Evolutionary conservation across 1,284 basidiomycete species (phyloP).

Genomic region (Athelia psychrophila): DNA sequence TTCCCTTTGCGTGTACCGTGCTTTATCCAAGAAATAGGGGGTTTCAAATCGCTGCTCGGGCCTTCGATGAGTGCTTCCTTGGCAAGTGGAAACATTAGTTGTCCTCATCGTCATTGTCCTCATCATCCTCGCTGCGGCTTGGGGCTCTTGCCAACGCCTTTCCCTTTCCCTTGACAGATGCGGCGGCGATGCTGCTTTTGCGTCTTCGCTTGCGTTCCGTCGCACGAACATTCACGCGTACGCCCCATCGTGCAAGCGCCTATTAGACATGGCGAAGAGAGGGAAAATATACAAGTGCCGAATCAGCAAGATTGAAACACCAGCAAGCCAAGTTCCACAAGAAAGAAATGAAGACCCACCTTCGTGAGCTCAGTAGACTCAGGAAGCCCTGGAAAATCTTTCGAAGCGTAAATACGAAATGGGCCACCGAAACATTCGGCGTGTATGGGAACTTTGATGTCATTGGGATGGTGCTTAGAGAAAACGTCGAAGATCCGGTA

Average conservation of each 20-base stretch:
- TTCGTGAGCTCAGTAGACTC: conserved; percentile 41
- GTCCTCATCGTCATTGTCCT: no score
- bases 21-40: no score
- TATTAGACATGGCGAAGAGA: neutral
- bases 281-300: no score
- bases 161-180: conserved; percentile 2
- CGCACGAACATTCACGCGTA: neutral
- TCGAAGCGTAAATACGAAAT: conserved; percentile 40
- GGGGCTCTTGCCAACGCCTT: neutral
- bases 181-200: conserved; percentile 18
- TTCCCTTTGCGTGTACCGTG: no score
- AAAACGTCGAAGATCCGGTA: conserved; percentile 70
- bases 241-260: neutral
- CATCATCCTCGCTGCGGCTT: no score
- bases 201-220: neutral
- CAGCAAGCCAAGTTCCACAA: neutral
- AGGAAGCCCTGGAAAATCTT: conserved; percentile 41
- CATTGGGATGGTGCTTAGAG: conserved; percentile 26
- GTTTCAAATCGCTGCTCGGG: no score
- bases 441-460: conserved; percentile 23
- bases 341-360: conserved; percentile 20
- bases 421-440: conserved; percentile 38
- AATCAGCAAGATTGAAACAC: no score
- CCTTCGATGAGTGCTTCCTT: no score
- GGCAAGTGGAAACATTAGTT: no score